Percentiles rank a stretch among this genome's conserved stretches.
phyloP scores from a whole-genome alignment of 2,329 filamentous ascomycete genomes.

The Knoxdaviesia capensis region DNA sequence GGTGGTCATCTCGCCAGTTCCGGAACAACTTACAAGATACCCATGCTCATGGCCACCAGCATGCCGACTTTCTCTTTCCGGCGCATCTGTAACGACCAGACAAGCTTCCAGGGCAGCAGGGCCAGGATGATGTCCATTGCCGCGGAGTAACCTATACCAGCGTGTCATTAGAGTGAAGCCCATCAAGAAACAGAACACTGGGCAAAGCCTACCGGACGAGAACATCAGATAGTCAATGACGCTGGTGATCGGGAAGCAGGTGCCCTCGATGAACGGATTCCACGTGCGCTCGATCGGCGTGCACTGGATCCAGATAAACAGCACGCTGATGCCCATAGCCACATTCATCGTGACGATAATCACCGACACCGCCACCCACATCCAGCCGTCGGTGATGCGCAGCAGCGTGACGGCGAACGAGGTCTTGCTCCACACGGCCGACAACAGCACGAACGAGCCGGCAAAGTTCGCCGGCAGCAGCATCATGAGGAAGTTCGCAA shows the following conservation, averaged over 20 bases:
- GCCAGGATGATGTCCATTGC: constrained; percentile 7
- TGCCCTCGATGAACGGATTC: constrained; percentile 6
- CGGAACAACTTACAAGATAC: constrained; percentile 8
- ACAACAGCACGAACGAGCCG: constrained; percentile 2
- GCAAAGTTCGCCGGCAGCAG: constrained; percentile 1
- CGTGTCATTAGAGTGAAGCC: constrained; percentile 1
- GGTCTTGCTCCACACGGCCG: constrained; percentile 10
- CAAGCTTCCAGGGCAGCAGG: constrained; percentile 9
- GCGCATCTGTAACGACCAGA: constrained; percentile 11
- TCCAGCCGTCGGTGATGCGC: constrained; percentile 9
- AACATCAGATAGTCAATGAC: constrained; percentile 3
- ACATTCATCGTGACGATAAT: constrained; percentile 9
- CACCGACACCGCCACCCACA: constrained; percentile 10
- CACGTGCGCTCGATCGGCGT: constrained; percentile 9
- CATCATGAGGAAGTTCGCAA: constrained; percentile 3
- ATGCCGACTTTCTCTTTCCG: constrained; percentile 10
- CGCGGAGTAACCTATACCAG: constrained; percentile 5
- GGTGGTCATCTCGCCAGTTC: background rate
- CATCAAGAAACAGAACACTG: constrained; percentile 3
- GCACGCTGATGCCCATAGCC: constrained; percentile 6
- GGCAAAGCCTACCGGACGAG: constrained; percentile 1
- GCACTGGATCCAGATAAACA: constrained; percentile 11
- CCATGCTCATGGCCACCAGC: constrained; percentile 10
- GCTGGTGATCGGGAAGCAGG: constrained; percentile 7
- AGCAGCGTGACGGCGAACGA: constrained; percentile 12